Evolutionary conservation across 1,284 basidiomycete genomes (phyloP).

Genomic region (Moesziomyces antarcticus): DNA sequence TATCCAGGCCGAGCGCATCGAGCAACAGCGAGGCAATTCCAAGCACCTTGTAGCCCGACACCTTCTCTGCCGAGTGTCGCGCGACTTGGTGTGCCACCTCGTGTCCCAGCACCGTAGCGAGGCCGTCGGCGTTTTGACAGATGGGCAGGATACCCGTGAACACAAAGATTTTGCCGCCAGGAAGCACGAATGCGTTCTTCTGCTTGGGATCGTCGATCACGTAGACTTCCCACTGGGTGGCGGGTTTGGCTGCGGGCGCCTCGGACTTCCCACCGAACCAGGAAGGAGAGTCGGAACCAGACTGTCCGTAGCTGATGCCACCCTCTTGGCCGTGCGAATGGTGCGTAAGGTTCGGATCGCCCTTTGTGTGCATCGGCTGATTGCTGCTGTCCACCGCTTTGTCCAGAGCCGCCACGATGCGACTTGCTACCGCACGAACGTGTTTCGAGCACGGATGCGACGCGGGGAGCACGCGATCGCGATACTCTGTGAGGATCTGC

Average conservation of each 20-base stretch:
- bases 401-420: constrained; percentile 79
- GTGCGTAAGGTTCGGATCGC: constrained; percentile 30
- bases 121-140: constrained; percentile 80
- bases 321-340: constrained; percentile 42
- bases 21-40: constrained; percentile 41
- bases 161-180: constrained; percentile 82
- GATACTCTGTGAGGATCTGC: constrained; percentile 74
- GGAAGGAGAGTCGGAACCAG: constrained; percentile 1
- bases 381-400: constrained; percentile 68
- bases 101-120: constrained; percentile 88
- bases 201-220: constrained; percentile 79
- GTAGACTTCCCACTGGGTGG: constrained; percentile 76
- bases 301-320: constrained; percentile 31
- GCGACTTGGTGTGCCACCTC: constrained; percentile 80
- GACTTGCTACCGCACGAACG: constrained; percentile 73
- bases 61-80: constrained; percentile 59
- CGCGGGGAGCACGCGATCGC: constrained; percentile 75
- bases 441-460: constrained; percentile 76
- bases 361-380: constrained; percentile 33
- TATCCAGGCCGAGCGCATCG: constrained; percentile 53
- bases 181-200: constrained; percentile 83
- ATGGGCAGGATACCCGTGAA: constrained; percentile 87
- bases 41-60: constrained; percentile 62
- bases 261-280: constrained; percentile 11
- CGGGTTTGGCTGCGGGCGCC: constrained; percentile 3